Evolutionary conservation across 306 rosid species (phyloP).

Genomic region (Morella rubra): DNA sequence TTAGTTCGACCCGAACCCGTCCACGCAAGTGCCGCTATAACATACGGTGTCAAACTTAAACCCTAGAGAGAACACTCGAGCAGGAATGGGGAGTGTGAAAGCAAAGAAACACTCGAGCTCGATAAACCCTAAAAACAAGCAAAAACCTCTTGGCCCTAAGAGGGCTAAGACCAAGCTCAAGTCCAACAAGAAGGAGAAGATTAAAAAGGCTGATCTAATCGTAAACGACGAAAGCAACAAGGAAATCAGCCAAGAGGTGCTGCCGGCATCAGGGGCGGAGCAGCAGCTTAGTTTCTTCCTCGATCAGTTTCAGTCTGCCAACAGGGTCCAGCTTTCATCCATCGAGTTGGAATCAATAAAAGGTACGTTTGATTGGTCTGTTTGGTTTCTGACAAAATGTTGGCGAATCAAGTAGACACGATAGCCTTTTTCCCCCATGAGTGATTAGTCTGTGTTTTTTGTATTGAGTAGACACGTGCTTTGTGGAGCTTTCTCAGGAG

Average conservation of each 20-base stretch:
- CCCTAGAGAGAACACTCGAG: not conserved
- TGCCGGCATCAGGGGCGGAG: constrained; percentile 29
- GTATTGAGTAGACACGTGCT: constrained; percentile 36
- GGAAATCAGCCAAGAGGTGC: not conserved
- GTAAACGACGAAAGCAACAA: not conserved
- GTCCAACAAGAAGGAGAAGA: constrained; percentile 14
- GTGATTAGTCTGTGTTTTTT: not conserved
- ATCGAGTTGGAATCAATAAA: constrained; percentile 69
- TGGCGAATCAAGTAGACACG: too few species aligned
- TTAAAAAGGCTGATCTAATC: not conserved
- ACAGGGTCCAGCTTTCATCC: constrained; percentile 60
- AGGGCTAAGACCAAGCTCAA: constrained; percentile 5
- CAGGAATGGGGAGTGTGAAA: constrained; percentile 32
- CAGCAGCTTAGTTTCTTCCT: constrained; percentile 54
- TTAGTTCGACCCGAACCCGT: not conserved
- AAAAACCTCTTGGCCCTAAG: constrained; percentile 24
- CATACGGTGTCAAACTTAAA: not conserved
- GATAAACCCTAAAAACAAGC: constrained; percentile 26
- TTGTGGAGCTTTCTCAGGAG: constrained; percentile 46
- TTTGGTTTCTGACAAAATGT: not conserved
- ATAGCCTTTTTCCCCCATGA: not conserved
- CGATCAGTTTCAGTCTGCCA: constrained; percentile 56
- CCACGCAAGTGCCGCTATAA: not conserved
- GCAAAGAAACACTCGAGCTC: not conserved
- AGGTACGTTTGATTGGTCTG: constrained; percentile 29